These are phyloP conservation scores for Karstenula rhodostoma DNA, from an alignment of 2,329 filamentous ascomycete genomes.

Conservation along the genomic window DNA sequence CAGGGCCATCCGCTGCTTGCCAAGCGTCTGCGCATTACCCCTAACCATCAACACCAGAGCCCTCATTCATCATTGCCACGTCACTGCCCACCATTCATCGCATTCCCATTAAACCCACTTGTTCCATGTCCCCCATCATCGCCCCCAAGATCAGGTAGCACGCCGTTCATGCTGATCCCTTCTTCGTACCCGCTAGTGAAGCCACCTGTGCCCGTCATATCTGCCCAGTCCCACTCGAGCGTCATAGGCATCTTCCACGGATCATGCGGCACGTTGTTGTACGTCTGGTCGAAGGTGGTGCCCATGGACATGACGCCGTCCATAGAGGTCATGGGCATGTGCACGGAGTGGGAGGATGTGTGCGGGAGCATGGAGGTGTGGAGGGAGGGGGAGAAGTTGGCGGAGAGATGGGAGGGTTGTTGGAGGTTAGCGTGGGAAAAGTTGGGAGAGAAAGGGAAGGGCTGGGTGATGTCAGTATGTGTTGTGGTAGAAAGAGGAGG, in stretches of 20 bases:
- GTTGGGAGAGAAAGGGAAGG: slow-evolving; percentile 51
- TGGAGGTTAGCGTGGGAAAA: slow-evolving; percentile 50
- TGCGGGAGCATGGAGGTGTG: slow-evolving; percentile 42
- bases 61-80: background rate
- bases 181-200: slow-evolving; percentile 47
- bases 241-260: slow-evolving; percentile 97
- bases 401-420: slow-evolving; percentile 30
- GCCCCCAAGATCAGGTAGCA: slow-evolving; percentile 41
- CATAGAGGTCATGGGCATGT: slow-evolving; percentile 28
- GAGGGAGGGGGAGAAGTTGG: slow-evolving; percentile 43
- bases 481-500: accelerated
- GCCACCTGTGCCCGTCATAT: slow-evolving; percentile 51
- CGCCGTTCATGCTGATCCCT: slow-evolving; percentile 50
- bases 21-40: background rate
- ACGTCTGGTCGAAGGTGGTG: slow-evolving; percentile 77
- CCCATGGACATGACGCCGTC: slow-evolving; percentile 35
- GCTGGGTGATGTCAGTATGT: slow-evolving; percentile 35
- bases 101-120: slow-evolving; percentile 44
- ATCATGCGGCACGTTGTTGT: slow-evolving; percentile 80
- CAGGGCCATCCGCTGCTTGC: background rate
- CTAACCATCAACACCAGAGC: no score
- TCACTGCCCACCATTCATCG: slow-evolving; percentile 42
- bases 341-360: background rate
- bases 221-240: slow-evolving; percentile 85
- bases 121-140: slow-evolving; percentile 35